These are phyloP conservation scores for Abortiporus biennis DNA, from an alignment of 1,284 basidiomycete genomes.

Conservation along the genomic window DNA sequence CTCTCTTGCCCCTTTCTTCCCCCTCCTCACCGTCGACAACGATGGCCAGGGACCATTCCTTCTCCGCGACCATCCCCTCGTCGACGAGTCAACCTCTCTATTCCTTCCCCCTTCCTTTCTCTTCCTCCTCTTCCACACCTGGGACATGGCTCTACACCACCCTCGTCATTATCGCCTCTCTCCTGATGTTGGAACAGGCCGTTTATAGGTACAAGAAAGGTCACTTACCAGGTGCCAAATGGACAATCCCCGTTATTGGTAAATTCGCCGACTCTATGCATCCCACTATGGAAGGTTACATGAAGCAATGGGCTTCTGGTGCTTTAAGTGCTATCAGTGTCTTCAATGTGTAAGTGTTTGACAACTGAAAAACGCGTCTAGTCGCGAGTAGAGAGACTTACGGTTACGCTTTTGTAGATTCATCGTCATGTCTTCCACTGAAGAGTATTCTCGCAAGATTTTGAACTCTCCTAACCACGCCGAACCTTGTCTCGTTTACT, in stretches of 20 bases:
- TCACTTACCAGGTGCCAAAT: constrained; percentile 78
- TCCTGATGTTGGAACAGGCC: constrained; percentile 76
- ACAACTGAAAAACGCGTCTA: constrained; percentile 4
- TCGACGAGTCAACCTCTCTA: constrained; percentile 37
- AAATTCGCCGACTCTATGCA: constrained; percentile 88
- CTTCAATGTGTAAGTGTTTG: constrained; percentile 82
- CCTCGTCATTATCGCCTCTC: constrained; percentile 49
- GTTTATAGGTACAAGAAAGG: constrained; percentile 86
- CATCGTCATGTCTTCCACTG: constrained; percentile 94
- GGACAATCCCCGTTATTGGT: constrained; percentile 94
- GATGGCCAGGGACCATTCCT: constrained; percentile 28
- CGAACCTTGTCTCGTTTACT: constrained; percentile 91
- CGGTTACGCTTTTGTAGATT: constrained; percentile 49
- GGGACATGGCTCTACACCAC: constrained; percentile 64
- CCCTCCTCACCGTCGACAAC: constrained; percentile 6
- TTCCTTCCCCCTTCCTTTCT: constrained; percentile 39
- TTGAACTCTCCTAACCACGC: constrained; percentile 86
- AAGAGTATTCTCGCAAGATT: constrained; percentile 88
- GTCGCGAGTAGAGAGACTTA: not conserved
- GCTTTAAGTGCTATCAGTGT: constrained; percentile 84
- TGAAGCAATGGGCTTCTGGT: constrained; percentile 84
- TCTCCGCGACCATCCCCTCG: constrained; percentile 34
- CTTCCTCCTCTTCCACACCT: constrained; percentile 31
- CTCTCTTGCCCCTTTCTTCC: not conserved
- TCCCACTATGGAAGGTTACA: constrained; percentile 86